Evolutionary conservation across 2,329 filamentous ascomycete species (phyloP).

Genomic region (Talaromyces sp.): DNA sequence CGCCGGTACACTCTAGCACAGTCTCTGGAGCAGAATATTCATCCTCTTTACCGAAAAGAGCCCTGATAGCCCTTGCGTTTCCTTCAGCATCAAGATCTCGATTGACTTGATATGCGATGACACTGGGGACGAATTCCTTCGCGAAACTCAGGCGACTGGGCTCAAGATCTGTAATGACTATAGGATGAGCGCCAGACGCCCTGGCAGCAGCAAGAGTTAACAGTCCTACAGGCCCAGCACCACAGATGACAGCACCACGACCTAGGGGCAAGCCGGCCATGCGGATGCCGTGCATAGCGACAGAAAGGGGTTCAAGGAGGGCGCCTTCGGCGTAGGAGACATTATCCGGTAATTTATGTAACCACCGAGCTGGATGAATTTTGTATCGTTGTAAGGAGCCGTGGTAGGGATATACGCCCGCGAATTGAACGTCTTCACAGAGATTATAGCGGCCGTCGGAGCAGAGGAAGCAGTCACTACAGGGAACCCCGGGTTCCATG

Average conservation of each 20-base stretch:
- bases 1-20: conserved; percentile 64
- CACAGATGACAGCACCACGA: conserved; percentile 56
- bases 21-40: conserved; percentile 59
- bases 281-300: conserved; percentile 60
- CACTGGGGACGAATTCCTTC: conserved; percentile 54
- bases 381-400: conserved; percentile 63
- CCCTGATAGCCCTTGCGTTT: conserved; percentile 53
- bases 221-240: conserved; percentile 63
- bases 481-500: conserved; percentile 64
- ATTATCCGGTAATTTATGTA: conserved; percentile 55
- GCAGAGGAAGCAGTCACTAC: conserved; percentile 59
- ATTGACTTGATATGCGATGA: conserved; percentile 55
- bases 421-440: conserved; percentile 60
- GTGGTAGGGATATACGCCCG: conserved; percentile 59
- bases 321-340: conserved; percentile 59
- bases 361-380: conserved; percentile 59
- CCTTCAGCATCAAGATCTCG: conserved; percentile 44
- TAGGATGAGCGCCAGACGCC: conserved; percentile 61
- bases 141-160: conserved; percentile 56
- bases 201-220: conserved; percentile 56
- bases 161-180: conserved; percentile 64
- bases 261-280: conserved; percentile 55
- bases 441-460: conserved; percentile 61
- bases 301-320: conserved; percentile 62
- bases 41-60: conserved; percentile 49